Base-by-base conservation (phyloP, 768 basidiomycete species). In the Vararia minispora region DNA sequence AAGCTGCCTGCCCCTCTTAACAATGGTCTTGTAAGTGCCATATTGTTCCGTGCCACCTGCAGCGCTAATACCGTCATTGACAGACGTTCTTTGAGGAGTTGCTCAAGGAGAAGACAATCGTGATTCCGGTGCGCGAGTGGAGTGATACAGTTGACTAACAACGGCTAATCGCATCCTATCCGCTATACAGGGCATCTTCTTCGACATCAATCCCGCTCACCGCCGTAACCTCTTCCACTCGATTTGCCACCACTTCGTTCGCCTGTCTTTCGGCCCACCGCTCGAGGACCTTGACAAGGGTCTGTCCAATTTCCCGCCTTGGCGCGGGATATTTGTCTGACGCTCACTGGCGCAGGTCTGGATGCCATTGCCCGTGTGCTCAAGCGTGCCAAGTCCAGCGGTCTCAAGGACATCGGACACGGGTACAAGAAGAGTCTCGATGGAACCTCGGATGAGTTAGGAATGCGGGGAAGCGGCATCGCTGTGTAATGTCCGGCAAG, bases 131-230 rank as follows among this genome's bases (percentile, higher is more conserved):
- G n/a, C n/a, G n/a, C n/a, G n/a, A n/a, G n/a, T n/a, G n/a, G n/a
- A n/a, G n/a, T n/a, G n/a, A n/a, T n/a, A n/a, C n/a, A n/a, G n/a
- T n/a, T n/a, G n/a, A n/a, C n/a, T n/a, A n/a, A n/a, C n/a, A n/a
- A n/a, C n/a, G n/a, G n/a, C n/a, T n/a, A n/a, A n/a, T n/a, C n/a
- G n/a, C n/a, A n/a, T n/a, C n/a, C n/a, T n/a, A n/a, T n/a, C n/a
- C n/a, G n/a, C n/a, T n/a, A n/a, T n/a, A n/a, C n/a, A n/a, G n/a
- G 90, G 90, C 9, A 85, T 85, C 48, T 90, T 89, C 66, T 89
- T 89, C 47, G 84, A 86, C 50, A 81, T 85, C 53, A 80, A 68
- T 58, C 84, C 83, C 17, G 41, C 81, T 12, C 82, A 91, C 49
- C 78, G 89, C 49, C 74, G 91, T 44, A 88, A 94, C 57, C 62